These are phyloP conservation scores for Xanthoconium separans DNA, from an alignment of 1,284 basidiomycete species.

Conservation along the genomic window DNA sequence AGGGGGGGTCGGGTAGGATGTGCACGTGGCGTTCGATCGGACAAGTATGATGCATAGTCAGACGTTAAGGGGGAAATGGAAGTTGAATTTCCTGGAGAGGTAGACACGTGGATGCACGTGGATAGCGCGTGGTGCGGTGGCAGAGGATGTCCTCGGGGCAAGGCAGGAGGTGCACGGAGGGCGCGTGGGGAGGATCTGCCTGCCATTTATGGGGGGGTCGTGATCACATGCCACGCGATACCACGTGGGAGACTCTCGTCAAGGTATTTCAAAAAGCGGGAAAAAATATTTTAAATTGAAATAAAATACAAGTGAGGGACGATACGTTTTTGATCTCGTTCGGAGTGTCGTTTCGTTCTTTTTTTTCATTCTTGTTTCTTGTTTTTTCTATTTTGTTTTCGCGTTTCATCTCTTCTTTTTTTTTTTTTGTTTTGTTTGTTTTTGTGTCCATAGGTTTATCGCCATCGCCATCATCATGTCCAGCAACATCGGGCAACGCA, in stretches of 20 bases:
- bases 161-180: not conserved
- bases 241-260: constrained; percentile 25
- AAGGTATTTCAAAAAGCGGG: not conserved
- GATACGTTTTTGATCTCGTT: constrained; percentile 1
- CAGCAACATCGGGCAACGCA: constrained; percentile 25
- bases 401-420: not conserved
- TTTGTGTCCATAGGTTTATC: constrained; percentile 14
- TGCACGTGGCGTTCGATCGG: not conserved
- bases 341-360: not conserved
- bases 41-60: no score
- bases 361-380: not conserved
- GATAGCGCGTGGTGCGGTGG: constrained; percentile 12
- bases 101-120: constrained; percentile 24
- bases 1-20: not conserved
- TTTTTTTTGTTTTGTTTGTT: not conserved
- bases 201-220: constrained; percentile 4
- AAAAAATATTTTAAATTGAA: constrained; percentile 3
- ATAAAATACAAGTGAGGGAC: not conserved
- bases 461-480: constrained; percentile 10
- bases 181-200: not conserved
- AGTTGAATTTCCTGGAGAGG: not conserved
- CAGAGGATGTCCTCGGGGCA: not conserved
- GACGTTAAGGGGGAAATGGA: not conserved
- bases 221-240: constrained; percentile 22
- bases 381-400: not conserved